A percentile compares a stretch with the other conserved stretches of the same genome.
Evolutionary conservation across 1,284 basidiomycete genomes (phyloP).

Genomic region (Ceraceosorus guamensis): DNA sequence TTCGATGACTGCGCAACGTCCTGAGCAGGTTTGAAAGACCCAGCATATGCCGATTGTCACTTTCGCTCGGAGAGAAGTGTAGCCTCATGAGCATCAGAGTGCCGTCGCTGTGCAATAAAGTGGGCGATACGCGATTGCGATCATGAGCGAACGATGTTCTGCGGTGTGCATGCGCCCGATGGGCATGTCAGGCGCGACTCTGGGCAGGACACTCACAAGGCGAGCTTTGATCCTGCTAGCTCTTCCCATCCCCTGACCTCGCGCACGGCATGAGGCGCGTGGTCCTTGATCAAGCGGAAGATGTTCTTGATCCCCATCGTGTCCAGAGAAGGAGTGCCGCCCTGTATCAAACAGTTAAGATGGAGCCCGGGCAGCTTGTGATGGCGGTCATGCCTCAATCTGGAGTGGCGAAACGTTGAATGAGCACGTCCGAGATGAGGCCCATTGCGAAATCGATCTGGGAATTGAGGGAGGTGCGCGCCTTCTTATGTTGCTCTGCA

Average conservation of each 20-base stretch:
- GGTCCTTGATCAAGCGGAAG: constrained; percentile 24
- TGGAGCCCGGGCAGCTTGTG: too few species aligned
- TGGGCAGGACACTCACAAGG: not conserved
- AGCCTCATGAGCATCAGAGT: constrained; percentile 21
- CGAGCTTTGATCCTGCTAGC: constrained; percentile 11
- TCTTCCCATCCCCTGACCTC: not conserved
- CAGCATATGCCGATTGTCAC: constrained; percentile 29
- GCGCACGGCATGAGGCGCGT: constrained; percentile 3
- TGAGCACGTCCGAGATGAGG: too few species aligned
- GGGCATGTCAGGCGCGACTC: constrained; percentile 1
- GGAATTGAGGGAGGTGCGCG: too few species aligned
- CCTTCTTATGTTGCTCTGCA: too few species aligned
- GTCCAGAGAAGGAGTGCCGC: too few species aligned
- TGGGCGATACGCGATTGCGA: too few species aligned
- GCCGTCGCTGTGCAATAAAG: constrained; percentile 12
- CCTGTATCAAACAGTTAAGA: too few species aligned
- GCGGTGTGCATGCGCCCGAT: constrained; percentile 18
- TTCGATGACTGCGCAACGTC: constrained; percentile 19
- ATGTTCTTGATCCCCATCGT: constrained; percentile 25
- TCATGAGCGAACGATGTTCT: constrained; percentile 40
- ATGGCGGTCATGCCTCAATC: too few species aligned
- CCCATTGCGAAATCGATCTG: too few species aligned
- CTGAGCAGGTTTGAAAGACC: constrained; percentile 33
- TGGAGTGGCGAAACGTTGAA: too few species aligned
- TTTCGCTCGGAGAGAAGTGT: constrained; percentile 29